Evolutionary conservation across 345 rosid genomes (phyloP).

Genomic region (Brassica incana): DNA sequence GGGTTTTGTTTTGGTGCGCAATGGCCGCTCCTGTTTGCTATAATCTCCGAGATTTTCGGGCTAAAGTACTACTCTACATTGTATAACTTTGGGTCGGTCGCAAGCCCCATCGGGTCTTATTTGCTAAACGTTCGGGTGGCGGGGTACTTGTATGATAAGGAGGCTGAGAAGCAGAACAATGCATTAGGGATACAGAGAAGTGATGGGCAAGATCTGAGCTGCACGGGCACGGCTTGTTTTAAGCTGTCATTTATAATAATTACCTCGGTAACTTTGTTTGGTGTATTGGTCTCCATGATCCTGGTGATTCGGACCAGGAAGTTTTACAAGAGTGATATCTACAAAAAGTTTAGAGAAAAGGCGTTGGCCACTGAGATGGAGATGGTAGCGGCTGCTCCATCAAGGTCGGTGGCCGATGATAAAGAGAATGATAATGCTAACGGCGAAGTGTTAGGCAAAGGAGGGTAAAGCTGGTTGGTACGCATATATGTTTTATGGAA

Average conservation of each 20-base stretch:
- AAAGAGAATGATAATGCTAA: constrained; percentile 20
- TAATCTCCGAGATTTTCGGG: constrained; percentile 57
- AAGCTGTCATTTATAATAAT: constrained; percentile 45
- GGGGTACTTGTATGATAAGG: constrained; percentile 51
- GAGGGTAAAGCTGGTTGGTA: constrained; percentile 13
- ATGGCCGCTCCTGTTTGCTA: constrained; percentile 50
- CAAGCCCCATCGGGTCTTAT: constrained; percentile 54
- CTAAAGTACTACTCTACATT: constrained; percentile 56
- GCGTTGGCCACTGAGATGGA: constrained; percentile 23
- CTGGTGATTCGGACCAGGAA: constrained; percentile 50
- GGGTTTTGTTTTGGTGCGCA: constrained; percentile 60
- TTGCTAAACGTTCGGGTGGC: constrained; percentile 50
- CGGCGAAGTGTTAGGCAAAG: constrained; percentile 21
- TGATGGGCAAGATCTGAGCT: constrained; percentile 37
- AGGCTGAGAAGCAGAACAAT: constrained; percentile 43
- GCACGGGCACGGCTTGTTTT: constrained; percentile 49
- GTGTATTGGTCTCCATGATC: constrained; percentile 43
- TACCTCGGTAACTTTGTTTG: constrained; percentile 48
- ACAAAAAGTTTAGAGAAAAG: constrained; percentile 48
- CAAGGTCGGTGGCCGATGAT: constrained; percentile 6
- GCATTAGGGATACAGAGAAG: constrained; percentile 31
- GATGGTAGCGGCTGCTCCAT: constrained; percentile 3
- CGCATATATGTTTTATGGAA: neutral
- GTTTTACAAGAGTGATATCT: constrained; percentile 54
- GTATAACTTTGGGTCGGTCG: constrained; percentile 47